These are phyloP conservation scores for Henckelia pumila DNA, from an alignment of 257 asterid genomes.

Conservation along the genomic window DNA sequence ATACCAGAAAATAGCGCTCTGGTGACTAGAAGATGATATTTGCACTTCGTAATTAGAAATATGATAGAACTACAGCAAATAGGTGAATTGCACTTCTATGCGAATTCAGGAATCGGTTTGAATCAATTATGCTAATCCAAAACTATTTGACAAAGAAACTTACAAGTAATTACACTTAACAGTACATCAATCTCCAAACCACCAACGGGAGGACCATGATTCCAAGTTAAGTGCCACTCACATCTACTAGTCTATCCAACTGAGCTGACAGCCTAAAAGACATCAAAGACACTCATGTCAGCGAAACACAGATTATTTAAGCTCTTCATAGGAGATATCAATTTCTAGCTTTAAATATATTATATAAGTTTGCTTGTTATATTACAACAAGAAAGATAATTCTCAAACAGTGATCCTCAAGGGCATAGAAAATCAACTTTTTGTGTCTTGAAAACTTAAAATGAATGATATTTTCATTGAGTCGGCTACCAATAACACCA, in stretches of 20 bases:
- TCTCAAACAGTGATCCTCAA: background rate
- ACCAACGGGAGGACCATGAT: conserved; percentile 10
- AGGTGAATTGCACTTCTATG: background rate
- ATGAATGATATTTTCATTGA: background rate
- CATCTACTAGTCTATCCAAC: conserved; percentile 12
- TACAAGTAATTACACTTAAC: conserved; percentile 1
- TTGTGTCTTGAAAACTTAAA: background rate
- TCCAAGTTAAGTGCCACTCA: conserved; percentile 8
- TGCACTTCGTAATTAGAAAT: too few relatives aligned
- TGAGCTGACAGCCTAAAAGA: conserved; percentile 1
- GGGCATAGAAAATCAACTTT: background rate
- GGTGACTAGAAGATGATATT: background rate
- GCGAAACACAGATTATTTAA: conserved; percentile 10
- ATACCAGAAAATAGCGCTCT: background rate
- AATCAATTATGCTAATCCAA: background rate
- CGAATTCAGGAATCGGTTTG: too few relatives aligned
- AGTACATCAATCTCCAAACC: conserved; percentile 16
- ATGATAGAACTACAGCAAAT: background rate
- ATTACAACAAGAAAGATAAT: background rate
- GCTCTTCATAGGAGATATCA: background rate
- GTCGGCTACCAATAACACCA: background rate
- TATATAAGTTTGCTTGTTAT: background rate
- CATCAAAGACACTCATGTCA: conserved; percentile 14
- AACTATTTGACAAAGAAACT: background rate
- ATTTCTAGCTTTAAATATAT: background rate